Conservation (phyloP, 2,329 filamentous ascomycete species). For the Bipolaris bicolor region DNA sequence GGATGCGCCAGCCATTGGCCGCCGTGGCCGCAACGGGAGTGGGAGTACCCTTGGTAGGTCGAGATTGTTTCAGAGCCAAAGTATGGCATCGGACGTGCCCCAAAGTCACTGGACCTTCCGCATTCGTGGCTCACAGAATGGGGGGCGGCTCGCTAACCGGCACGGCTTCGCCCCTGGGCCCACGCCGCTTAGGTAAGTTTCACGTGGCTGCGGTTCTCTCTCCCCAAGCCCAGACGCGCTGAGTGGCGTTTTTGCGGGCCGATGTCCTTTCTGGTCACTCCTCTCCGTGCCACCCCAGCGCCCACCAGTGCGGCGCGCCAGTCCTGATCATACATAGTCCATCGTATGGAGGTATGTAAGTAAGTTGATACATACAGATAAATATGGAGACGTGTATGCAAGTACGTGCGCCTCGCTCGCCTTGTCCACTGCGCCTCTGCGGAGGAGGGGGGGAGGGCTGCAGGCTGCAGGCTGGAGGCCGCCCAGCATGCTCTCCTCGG, state of each 20-base stretch:
- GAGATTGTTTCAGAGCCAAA: slow-evolving; percentile 4
- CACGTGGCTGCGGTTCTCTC: slow-evolving; percentile 41
- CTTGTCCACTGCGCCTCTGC: slow-evolving; percentile 13
- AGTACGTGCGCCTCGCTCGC: slow-evolving; percentile 24
- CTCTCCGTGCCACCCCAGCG: slow-evolving; percentile 25
- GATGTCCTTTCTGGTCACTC: slow-evolving; percentile 30
- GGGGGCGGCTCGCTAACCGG: slow-evolving; percentile 37
- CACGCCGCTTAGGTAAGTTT: slow-evolving; percentile 37
- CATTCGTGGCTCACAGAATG: slow-evolving; percentile 10
- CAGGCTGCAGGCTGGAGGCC: slow-evolving; percentile 11
- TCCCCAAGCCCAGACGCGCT: slow-evolving; percentile 25
- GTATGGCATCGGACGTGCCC: background rate
- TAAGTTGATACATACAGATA: too few species aligned
- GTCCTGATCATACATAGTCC: too few species aligned
- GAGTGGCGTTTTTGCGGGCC: slow-evolving; percentile 35
- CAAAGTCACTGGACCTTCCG: slow-evolving; percentile 11
- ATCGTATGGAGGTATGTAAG: too few species aligned
- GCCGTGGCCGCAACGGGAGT: background rate
- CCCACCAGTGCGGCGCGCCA: slow-evolving; percentile 24
- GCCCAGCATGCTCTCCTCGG: slow-evolving; percentile 12
- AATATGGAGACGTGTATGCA: too few species aligned
- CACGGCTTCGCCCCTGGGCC: slow-evolving; percentile 34
- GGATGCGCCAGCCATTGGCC: background rate
- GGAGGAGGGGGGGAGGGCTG: background rate
- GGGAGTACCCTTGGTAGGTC: background rate